phyloP scores from a whole-genome alignment of 768 basidiomycete species.

The Suillus paluster region DNA sequence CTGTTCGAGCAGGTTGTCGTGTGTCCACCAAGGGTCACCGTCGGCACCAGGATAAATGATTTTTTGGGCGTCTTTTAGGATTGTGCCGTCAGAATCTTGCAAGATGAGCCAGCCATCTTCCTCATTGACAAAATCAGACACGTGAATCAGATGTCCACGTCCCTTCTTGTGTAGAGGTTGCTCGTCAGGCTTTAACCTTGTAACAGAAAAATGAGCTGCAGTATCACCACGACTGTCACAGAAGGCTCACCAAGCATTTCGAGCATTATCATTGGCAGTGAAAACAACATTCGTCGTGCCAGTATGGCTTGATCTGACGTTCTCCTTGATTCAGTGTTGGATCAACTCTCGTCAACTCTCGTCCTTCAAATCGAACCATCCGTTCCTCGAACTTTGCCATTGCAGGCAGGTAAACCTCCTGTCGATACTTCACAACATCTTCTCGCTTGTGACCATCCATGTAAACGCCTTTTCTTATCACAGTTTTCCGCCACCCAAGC shows the following conservation, averaged over 20 bases:
- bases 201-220: no score
- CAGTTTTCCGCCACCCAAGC: conserved; percentile 15
- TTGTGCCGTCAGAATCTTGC: neutral
- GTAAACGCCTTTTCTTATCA: conserved; percentile 16
- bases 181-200: no score
- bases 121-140: conserved; percentile 44
- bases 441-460: conserved; percentile 23
- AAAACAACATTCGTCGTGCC: conserved; percentile 14
- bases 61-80: conserved; percentile 23
- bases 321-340: conserved; percentile 30
- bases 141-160: conserved; percentile 38
- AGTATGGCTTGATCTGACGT: conserved; percentile 19
- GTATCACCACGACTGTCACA: no score
- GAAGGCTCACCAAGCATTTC: conserved; percentile 5
- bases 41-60: conserved; percentile 22
- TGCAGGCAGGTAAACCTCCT: conserved; percentile 23
- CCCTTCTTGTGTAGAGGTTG: conserved; percentile 37
- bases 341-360: conserved; percentile 19
- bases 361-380: conserved; percentile 23
- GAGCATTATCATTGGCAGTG: conserved; percentile 38
- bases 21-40: conserved; percentile 21
- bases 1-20: conserved; percentile 8
- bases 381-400: conserved; percentile 25
- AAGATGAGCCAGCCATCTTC: conserved; percentile 35
- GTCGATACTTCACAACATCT: conserved; percentile 11